Base-by-base conservation (phyloP, 2,329 filamentous ascomycete species). In the Oidium heveae region DNA sequence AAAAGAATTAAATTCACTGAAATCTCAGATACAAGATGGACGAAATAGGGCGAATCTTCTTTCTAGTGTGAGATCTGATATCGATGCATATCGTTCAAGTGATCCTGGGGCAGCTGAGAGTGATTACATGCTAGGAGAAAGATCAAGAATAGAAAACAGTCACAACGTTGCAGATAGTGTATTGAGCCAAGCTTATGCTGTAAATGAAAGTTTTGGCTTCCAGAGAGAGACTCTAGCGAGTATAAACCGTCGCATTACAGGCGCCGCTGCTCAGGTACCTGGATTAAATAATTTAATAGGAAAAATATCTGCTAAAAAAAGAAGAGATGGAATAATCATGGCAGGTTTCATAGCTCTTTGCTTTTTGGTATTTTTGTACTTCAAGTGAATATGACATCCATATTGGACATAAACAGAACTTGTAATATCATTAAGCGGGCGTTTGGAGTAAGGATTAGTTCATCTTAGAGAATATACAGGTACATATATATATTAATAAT, bases 101-200 rank as follows among this genome's bases (percentile, higher is more conserved):
- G 91, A 94, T 65, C 85, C 86, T 9, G 84, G 78, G 61, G 79
- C 80, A 2, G 84, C 82, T 55, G 91, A 96, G 70, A 86, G 86
- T 50, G 89, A 98, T 57, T 98, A 96, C 71, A 95, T 98, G 88
- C 75, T 98, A 32, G 83, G 85, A 62, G 91, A 98, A 74, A 77
- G 91, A 53, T 72, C 74, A 58, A 77, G 84, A 59, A 79, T 98
- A 64, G 91, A 98, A 65, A 82, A 86, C 66, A 93, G 85, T 63
- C 84, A 96, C 68, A 83, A 79, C 61, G 80, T 94, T 72, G 82
- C 86, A 51, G 91, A 98, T 67, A 84, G 78, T 58, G 87, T 98
- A 36, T 73, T 98, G 57, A 88, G 83, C 65, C 91, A 96, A 71
- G 91, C 91, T 8, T 98, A 98, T 69, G 88, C 89, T 12, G 86